These are phyloP conservation scores for Pseudogymnoascus sp. DNA, from an alignment of 2,329 filamentous ascomycete genomes.

Conservation along the genomic window DNA sequence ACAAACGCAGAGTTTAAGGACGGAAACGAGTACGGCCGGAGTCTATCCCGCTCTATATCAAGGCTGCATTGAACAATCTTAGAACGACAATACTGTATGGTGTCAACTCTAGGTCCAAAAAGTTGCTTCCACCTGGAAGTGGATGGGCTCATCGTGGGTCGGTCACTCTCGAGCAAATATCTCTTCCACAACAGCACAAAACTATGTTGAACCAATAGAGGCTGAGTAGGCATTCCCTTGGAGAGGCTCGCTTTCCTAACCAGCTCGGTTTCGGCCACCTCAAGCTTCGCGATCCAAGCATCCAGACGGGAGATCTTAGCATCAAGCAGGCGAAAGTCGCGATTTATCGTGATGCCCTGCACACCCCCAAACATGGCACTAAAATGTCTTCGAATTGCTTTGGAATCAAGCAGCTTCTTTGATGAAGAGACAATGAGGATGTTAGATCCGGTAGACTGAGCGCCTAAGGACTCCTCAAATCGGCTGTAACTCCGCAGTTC, in stretches of 20 bases:
- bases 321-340: conserved; percentile 69
- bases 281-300: conserved; percentile 59
- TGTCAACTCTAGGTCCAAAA: conserved; percentile 80
- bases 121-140: conserved; percentile 65
- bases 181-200: neutral
- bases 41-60: conserved; percentile 82
- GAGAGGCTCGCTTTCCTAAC: conserved; percentile 63
- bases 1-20: conserved; percentile 91
- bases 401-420: conserved; percentile 71
- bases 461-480: conserved; percentile 83
- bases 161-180: conserved; percentile 44
- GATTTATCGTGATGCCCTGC: conserved; percentile 86
- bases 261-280: conserved; percentile 71
- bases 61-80: conserved; percentile 77
- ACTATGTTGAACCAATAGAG: neutral
- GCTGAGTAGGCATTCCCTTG: neutral
- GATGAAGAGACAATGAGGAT: conserved; percentile 80
- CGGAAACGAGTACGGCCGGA: conserved; percentile 71
- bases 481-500: conserved; percentile 22
- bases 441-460: conserved; percentile 60
- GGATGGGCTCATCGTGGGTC: conserved; percentile 71
- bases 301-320: conserved; percentile 73
- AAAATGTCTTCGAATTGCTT: conserved; percentile 71
- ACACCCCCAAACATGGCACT: conserved; percentile 91
- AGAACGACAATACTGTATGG: conserved; percentile 77